Base-by-base conservation (phyloP, 1,284 basidiomycete species). In the Ganoderma boninense region DNA sequence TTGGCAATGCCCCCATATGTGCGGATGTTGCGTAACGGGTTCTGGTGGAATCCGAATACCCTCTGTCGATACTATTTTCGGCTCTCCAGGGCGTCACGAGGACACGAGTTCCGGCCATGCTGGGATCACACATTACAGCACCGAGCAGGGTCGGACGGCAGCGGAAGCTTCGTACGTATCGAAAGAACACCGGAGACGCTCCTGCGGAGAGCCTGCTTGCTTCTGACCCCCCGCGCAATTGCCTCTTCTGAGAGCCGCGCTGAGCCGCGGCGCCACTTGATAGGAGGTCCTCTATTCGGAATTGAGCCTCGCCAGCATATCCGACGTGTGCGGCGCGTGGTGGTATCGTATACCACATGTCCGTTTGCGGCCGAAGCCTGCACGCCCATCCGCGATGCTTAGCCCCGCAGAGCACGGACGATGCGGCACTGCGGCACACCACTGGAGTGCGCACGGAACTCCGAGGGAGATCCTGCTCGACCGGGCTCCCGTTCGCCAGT, bases 31-130 rank as follows among this genome's bases (percentile, higher is more conserved):
- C 54, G 54, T 57, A 57, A 57, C 23, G 23, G 29, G 26, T 57
- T 57, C 54, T 57, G 54, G 54, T 57, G 54, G 54, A 57, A 57
- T 7, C 3, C 54, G 54, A 57, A 57, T 57, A 57, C 32, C 54
- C 54, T 16, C 32, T 29, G 54, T 57, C 29, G 13, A 57, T 57
- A 57, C 54, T 57, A 57, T 35, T 57, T 57, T 57, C 18, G 32
- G 54, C 16, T 13, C 54, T 29, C 54, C 54, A 32, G 29, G 18
- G 29, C 54, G 54, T 57, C 54, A 57, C 54, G 54, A 57, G 54
- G 32, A 57, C 54, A 32, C 54, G 4, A 57, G 29, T 23, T 57
- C 32, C 18, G 54, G 54, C 32, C 54, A 4, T 23, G 23, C 57
- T 20, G 35, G 14, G 18, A 59, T 20, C 29, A 35, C 38, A 20